These are phyloP conservation scores for Sambucus nigra DNA, from an alignment of 129 eudicot genomes.

Conservation along the genomic window DNA sequence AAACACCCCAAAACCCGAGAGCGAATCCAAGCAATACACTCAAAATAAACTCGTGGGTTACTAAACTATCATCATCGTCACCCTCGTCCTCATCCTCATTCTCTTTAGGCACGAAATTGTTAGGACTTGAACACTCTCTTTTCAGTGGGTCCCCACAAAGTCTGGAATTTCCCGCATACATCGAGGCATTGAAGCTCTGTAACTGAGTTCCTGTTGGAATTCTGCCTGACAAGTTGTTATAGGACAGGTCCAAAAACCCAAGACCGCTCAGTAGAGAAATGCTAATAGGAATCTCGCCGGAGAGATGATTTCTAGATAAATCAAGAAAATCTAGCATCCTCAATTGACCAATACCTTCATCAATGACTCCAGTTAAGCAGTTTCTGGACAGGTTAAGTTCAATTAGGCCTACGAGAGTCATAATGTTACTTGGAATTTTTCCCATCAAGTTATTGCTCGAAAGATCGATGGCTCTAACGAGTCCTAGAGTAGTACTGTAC, in stretches of 20 bases:
- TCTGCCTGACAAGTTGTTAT: conserved; percentile 21
- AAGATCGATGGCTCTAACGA: conserved; percentile 16
- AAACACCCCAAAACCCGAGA: conserved; percentile 9
- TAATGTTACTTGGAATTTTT: conserved; percentile 11
- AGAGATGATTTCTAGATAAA: conserved; percentile 12
- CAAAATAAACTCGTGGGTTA: conserved; percentile 9
- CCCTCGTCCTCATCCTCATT: background rate
- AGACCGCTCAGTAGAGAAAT: conserved; percentile 5
- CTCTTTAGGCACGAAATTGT: background rate
- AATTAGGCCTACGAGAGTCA: conserved; percentile 4
- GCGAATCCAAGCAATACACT: conserved; percentile 14
- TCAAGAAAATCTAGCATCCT: conserved; percentile 15
- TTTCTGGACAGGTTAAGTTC: conserved; percentile 19
- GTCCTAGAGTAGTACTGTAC: conserved; percentile 1
- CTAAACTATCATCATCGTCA: background rate
- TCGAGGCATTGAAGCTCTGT: conserved; percentile 18
- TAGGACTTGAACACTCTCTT: background rate
- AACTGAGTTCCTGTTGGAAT: conserved; percentile 28
- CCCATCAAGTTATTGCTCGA: conserved; percentile 22
- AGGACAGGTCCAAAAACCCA: conserved; percentile 17
- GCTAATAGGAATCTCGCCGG: conserved; percentile 21
- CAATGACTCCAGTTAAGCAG: conserved; percentile 10
- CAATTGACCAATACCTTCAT: conserved; percentile 15
- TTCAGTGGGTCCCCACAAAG: conserved; percentile 26
- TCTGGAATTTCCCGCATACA: conserved; percentile 8